Percentiles rank a stretch among this genome's conserved stretches.
These are phyloP conservation scores for Orbilia brochopaga DNA, from an alignment of 2,329 filamentous ascomycete genomes.

Conservation along the genomic window DNA sequence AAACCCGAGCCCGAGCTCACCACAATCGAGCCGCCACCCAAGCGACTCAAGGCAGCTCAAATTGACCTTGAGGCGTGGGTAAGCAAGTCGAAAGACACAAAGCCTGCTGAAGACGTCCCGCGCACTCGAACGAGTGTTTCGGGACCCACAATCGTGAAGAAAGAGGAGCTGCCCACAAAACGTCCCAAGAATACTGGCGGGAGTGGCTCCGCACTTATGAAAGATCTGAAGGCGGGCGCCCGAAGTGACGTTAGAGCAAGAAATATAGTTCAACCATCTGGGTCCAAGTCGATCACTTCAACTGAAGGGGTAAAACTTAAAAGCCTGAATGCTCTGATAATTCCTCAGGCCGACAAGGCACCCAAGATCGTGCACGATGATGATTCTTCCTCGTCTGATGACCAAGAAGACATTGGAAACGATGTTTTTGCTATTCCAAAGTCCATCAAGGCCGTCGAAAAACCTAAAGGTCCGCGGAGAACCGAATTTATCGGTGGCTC, in stretches of 20 bases:
- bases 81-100: constrained; percentile 19
- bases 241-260: constrained; percentile 37
- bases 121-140: background rate
- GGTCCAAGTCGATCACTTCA: constrained; percentile 33
- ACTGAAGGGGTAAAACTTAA: constrained; percentile 41
- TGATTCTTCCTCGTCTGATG: constrained; percentile 57
- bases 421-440: constrained; percentile 60
- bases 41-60: constrained; percentile 26
- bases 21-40: constrained; percentile 21
- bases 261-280: constrained; percentile 13
- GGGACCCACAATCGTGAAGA: constrained; percentile 5
- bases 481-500: constrained; percentile 70
- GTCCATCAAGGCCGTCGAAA: constrained; percentile 56
- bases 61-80: constrained; percentile 31
- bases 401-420: constrained; percentile 63
- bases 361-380: constrained; percentile 25
- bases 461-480: constrained; percentile 65
- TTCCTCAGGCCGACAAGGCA: constrained; percentile 31
- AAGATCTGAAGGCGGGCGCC: constrained; percentile 34
- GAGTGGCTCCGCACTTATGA: constrained; percentile 24
- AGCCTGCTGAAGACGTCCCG: background rate
- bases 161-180: constrained; percentile 11
- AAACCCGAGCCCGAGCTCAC: constrained; percentile 62
- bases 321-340: constrained; percentile 40
- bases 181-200: constrained; percentile 11